A percentile compares a stretch with the other conserved stretches of the same genome.
Evolutionary conservation across 108 stramenopile species (phyloP).

Genomic region (Pseudonitzschia multiseries): DNA sequence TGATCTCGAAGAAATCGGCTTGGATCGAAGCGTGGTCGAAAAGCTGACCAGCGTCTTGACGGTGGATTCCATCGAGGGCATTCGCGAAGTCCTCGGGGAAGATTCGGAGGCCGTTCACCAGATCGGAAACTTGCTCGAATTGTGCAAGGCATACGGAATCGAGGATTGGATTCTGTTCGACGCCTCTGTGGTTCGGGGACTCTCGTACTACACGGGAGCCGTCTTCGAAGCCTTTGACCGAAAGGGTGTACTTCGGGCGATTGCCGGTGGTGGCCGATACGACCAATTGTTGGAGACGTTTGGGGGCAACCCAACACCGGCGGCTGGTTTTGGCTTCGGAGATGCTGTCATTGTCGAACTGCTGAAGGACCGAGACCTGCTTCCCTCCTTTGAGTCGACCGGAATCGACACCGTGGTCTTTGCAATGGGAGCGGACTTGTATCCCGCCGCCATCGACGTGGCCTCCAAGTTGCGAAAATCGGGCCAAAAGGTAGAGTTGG

Average conservation of each 20-base stretch:
- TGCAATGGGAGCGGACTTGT: slow-evolving; percentile 73
- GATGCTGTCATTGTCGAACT: slow-evolving; percentile 98
- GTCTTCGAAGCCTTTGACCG: slow-evolving; percentile 99
- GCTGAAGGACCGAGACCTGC: slow-evolving; percentile 79
- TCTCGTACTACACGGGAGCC: slow-evolving; percentile 97
- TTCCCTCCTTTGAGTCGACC: slow-evolving; percentile 84
- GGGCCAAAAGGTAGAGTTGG: slow-evolving; percentile 89
- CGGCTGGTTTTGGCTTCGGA: slow-evolving; percentile 97
- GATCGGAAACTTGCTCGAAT: slow-evolving; percentile 63
- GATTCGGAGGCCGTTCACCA: slow-evolving; percentile 88
- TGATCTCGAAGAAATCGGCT: slow-evolving; percentile 87
- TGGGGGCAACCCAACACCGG: slow-evolving; percentile 93
- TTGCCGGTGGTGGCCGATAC: slow-evolving; percentile 97
- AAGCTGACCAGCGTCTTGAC: slow-evolving; percentile 79
- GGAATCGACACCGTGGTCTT: slow-evolving; percentile 85
- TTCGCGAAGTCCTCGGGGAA: slow-evolving; percentile 71
- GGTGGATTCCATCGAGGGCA: slow-evolving; percentile 83
- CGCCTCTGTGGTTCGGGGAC: slow-evolving; percentile 94
- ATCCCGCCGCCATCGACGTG: slow-evolving; percentile 58
- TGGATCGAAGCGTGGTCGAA: slow-evolving; percentile 79
- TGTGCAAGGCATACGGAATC: slow-evolving; percentile 89
- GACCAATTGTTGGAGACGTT: slow-evolving; percentile 94
- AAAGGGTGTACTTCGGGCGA: slow-evolving; percentile 92
- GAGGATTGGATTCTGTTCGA: slow-evolving; percentile 94
- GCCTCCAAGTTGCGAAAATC: slow-evolving; percentile 64